Evolutionary conservation across 345 rosid genomes (phyloP).

Genomic region (Gossypium sturtianum): DNA sequence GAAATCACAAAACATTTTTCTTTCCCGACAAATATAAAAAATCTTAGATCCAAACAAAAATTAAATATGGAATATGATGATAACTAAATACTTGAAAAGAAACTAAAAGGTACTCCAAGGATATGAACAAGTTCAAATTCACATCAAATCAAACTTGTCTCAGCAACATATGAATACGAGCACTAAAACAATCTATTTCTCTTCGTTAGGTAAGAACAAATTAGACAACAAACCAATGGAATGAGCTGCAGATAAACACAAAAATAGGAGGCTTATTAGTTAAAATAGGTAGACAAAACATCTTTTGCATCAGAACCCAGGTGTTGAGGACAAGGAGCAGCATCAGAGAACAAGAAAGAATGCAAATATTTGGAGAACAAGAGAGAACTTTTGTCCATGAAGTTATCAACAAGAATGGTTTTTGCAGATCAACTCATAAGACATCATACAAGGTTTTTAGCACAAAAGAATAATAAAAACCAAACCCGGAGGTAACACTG

Average conservation of each 20-base stretch:
- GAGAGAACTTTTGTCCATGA: background rate
- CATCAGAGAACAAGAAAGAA: background rate
- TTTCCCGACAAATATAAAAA: background rate
- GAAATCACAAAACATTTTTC: constrained; percentile 5
- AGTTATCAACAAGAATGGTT: background rate
- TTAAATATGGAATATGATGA: constrained; percentile 7
- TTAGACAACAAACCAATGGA: background rate
- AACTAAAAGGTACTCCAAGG: background rate
- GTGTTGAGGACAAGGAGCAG: background rate
- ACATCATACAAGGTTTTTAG: background rate
- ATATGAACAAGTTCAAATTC: background rate
- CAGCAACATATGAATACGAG: background rate
- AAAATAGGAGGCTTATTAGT: background rate
- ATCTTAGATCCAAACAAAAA: background rate
- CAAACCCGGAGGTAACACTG: constrained; percentile 75
- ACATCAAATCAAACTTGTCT: constrained; percentile 6
- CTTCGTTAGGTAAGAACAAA: background rate
- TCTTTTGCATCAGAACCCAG: constrained; percentile 2
- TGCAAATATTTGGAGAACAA: background rate
- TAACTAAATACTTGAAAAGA: background rate
- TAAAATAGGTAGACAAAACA: background rate
- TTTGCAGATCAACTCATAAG: background rate
- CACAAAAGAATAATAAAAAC: constrained; percentile 20
- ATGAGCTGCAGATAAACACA: background rate
- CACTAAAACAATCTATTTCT: background rate